Conservation (phyloP, 108 stramenopile species). For the Poteriospumella lacustris region DNA sequence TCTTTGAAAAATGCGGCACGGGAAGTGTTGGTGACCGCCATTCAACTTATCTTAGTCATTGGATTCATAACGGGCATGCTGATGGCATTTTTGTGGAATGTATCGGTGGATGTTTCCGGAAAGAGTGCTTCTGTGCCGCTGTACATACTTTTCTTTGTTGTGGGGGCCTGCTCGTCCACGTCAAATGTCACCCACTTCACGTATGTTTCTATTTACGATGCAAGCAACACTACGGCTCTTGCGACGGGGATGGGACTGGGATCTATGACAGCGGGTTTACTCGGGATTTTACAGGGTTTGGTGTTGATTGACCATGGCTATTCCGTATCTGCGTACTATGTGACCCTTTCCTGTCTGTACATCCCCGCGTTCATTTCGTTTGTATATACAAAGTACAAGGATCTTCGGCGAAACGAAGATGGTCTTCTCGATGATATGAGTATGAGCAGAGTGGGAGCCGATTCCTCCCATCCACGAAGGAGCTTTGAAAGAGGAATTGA, state of each 20-base stretch:
- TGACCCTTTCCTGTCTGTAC: neutral
- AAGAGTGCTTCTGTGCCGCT: neutral
- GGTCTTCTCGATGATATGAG: too few species aligned
- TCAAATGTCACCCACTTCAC: slow-evolving; percentile 10
- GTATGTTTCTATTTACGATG: neutral
- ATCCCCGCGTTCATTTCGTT: too few species aligned
- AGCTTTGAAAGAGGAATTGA: too few species aligned
- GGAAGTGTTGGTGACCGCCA: neutral
- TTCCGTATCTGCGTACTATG: neutral
- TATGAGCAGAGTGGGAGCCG: too few species aligned
- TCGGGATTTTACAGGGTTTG: neutral
- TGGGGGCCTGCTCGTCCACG: slow-evolving; percentile 15
- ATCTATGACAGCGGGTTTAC: neutral
- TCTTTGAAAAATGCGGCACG: neutral
- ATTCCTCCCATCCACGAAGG: too few species aligned
- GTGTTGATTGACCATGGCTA: neutral
- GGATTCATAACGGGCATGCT: neutral
- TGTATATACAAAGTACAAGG: too few species aligned
- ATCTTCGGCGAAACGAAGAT: too few species aligned
- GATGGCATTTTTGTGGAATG: slow-evolving; percentile 2
- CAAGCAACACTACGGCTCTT: neutral
- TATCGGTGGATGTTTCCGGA: neutral
- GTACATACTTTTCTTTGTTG: neutral
- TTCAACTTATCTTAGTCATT: neutral
- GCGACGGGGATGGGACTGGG: neutral